Conservation (phyloP, 129 eudicot genomes). For the Saussurea involucrata region DNA sequence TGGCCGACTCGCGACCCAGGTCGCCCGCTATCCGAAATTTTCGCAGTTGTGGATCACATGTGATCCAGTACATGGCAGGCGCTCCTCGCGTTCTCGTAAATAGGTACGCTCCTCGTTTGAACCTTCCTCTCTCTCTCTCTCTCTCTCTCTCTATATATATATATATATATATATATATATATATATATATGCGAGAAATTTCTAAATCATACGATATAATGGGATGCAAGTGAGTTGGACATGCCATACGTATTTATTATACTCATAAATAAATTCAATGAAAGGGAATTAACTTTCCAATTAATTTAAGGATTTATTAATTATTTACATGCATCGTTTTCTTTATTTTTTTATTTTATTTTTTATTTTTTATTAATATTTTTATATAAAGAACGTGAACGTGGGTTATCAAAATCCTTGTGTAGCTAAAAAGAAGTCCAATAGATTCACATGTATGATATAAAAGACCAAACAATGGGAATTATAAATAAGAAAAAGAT, state of each 20-base stretch:
- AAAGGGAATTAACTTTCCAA: background rate
- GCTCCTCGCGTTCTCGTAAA: no score
- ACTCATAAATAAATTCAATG: background rate
- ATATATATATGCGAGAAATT: no score
- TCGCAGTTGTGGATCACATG: no score
- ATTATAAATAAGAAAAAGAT: background rate
- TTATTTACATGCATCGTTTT: background rate
- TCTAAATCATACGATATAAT: no score
- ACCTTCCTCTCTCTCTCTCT: no score
- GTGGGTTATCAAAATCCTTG: slow-evolving; percentile 2
- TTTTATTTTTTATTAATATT: background rate
- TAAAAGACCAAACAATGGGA: background rate
- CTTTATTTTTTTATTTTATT: background rate
- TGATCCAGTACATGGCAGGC: no score
- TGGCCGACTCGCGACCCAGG: no score
- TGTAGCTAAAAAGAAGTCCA: background rate
- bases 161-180: no score
- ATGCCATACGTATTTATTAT: background rate
- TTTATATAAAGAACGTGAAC: slow-evolving; percentile 11
- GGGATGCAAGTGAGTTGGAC: background rate
- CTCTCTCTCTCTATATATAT: no score
- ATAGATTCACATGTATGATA: slow-evolving; percentile 13
- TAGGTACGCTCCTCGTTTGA: no score
- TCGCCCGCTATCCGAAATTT: no score
- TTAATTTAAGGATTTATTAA: background rate